A percentile compares a stretch with the other conserved stretches of the same genome.
phyloP scores from a whole-genome alignment of 768 basidiomycete species.

The Boletales sp. region DNA sequence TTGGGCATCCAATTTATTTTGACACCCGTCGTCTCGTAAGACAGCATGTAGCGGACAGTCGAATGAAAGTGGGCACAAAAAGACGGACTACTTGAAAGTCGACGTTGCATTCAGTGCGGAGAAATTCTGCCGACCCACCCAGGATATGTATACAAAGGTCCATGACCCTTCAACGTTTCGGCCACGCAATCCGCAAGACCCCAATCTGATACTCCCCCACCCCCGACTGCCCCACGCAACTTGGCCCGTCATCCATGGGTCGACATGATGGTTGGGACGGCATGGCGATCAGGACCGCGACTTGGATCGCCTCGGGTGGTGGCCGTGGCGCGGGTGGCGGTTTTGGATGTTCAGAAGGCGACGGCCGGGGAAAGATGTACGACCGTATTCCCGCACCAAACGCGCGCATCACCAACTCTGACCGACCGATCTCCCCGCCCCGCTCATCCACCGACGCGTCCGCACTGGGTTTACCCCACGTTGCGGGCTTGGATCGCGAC shows the following conservation, averaged over 20 bases:
- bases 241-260: neutral
- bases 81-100: too few relatives aligned
- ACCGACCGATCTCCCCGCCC: neutral
- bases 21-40: too few relatives aligned
- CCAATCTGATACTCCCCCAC: constrained; percentile 45
- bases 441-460: neutral
- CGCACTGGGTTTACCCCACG: neutral
- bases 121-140: too few relatives aligned
- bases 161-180: neutral
- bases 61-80: too few relatives aligned
- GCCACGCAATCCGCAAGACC: constrained; percentile 36
- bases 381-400: constrained; percentile 5
- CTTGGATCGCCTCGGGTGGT: constrained; percentile 28
- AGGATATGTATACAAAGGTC: too few relatives aligned
- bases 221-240: constrained; percentile 6
- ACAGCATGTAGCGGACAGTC: too few relatives aligned
- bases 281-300: constrained; percentile 48
- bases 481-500: constrained; percentile 7
- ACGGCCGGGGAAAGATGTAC: constrained; percentile 3
- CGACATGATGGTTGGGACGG: constrained; percentile 25
- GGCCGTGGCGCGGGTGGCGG: constrained; percentile 10
- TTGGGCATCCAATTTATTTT: too few relatives aligned
- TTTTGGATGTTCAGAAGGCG: constrained; percentile 1
- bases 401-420: neutral
- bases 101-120: too few relatives aligned